A percentile compares a stretch with the other conserved stretches of the same genome.
These are phyloP conservation scores for Ustilago crameri DNA, from an alignment of 1,284 basidiomycete genomes.

Conservation along the genomic window DNA sequence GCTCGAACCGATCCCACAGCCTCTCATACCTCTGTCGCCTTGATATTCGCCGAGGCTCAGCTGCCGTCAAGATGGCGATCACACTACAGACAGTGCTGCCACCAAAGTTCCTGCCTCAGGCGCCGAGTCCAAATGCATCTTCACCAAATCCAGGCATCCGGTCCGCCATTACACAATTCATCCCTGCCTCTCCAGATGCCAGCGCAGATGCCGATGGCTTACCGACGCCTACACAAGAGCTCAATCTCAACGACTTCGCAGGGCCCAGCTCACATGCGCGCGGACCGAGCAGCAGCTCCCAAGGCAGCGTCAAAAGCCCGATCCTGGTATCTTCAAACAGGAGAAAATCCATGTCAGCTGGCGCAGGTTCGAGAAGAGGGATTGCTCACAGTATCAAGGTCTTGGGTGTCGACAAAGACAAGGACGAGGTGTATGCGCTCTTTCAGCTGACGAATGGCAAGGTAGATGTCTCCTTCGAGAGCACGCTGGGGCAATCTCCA, in stretches of 20 bases:
- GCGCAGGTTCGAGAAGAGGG: conserved; percentile 24
- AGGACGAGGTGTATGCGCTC: conserved; percentile 22
- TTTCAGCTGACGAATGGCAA: conserved; percentile 38
- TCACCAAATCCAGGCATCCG: conserved; percentile 43
- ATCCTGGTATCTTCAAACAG: neutral
- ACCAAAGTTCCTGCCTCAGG: conserved; percentile 34
- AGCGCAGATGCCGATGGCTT: conserved; percentile 8
- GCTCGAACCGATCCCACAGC: neutral
- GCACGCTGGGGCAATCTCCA: conserved; percentile 4
- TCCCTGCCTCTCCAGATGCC: conserved; percentile 35
- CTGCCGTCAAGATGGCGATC: conserved; percentile 24
- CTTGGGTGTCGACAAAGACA: conserved; percentile 28
- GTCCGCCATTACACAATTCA: conserved; percentile 42
- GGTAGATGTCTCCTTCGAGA: conserved; percentile 48
- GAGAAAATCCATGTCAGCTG: conserved; percentile 33
- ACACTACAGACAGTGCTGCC: conserved; percentile 39
- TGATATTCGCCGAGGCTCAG: neutral
- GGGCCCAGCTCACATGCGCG: conserved; percentile 1
- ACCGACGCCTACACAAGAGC: neutral
- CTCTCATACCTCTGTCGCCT: too few species aligned
- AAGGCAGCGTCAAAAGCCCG: conserved; percentile 10
- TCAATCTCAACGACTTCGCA: neutral
- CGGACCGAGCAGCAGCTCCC: conserved; percentile 9
- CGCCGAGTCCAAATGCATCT: conserved; percentile 33
- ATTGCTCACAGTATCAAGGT: conserved; percentile 43